Conservation (phyloP, 306 rosid genomes). For the Castanea crenata region DNA sequence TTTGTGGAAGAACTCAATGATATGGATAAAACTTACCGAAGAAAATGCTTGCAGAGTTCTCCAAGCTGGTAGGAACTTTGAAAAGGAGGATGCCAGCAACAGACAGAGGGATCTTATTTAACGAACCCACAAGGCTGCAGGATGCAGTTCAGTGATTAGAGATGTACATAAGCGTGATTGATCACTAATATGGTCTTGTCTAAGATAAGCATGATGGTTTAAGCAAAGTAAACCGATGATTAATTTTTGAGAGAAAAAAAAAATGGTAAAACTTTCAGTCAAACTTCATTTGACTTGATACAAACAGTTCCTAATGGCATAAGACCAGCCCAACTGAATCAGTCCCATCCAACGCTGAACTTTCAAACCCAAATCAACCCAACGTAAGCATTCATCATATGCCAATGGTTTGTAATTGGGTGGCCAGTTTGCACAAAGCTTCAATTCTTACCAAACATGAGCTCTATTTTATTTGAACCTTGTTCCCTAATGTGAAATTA, state of each 20-base stretch:
- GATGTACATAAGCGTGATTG: not conserved
- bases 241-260: not conserved
- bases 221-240: not conserved
- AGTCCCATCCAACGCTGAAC: constrained; percentile 3
- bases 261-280: not conserved
- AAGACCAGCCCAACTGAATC: not conserved
- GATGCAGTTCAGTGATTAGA: constrained; percentile 31
- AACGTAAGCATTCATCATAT: not conserved
- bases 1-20: not conserved
- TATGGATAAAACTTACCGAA: constrained; percentile 61
- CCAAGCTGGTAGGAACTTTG: constrained; percentile 89
- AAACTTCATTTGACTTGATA: not conserved
- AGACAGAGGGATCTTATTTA: constrained; percentile 97
- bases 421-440: not conserved
- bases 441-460: not conserved
- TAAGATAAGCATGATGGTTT: constrained; percentile 5
- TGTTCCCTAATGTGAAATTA: not conserved
- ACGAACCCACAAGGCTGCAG: constrained; percentile 94
- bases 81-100: constrained; percentile 87
- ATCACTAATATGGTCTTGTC: not conserved
- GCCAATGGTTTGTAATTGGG: not conserved
- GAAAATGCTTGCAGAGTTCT: constrained; percentile 86
- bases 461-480: not conserved
- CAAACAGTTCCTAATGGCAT: not conserved
- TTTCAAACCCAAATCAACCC: constrained; percentile 3